Evolutionary conservation across 768 basidiomycete species (phyloP).

Genomic region (Leccinum longicurvipes): DNA sequence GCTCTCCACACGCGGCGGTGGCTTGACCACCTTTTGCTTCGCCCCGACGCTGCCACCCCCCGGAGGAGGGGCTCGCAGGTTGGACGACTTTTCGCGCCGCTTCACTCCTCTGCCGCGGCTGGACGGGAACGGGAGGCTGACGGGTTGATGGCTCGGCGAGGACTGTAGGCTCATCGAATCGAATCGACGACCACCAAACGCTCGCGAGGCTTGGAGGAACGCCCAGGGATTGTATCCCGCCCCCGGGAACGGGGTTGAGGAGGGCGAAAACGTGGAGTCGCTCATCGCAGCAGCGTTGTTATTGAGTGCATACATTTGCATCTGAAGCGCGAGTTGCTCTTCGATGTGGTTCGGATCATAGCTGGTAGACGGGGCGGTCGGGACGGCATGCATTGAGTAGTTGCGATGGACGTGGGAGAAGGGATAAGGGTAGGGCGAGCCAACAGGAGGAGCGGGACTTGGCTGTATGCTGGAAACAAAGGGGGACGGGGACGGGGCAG

Average conservation of each 20-base stretch:
- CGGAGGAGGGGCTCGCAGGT: conserved; percentile 28
- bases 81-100: conserved; percentile 40
- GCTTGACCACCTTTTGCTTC: conserved; percentile 43
- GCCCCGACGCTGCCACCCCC: neutral
- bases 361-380: conserved; percentile 38
- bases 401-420: conserved; percentile 69
- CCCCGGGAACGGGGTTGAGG: conserved; percentile 68
- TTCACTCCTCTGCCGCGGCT: conserved; percentile 45
- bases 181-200: conserved; percentile 43
- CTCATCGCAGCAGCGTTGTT: conserved; percentile 60
- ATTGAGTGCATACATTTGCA: conserved; percentile 73
- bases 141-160: conserved; percentile 33
- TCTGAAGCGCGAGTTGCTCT: conserved; percentile 70
- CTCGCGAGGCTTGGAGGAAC: conserved; percentile 56
- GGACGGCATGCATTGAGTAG: conserved; percentile 38
- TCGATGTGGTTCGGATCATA: conserved; percentile 51
- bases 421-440: conserved; percentile 79
- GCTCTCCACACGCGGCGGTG: conserved; percentile 76
- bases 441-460: conserved; percentile 54
- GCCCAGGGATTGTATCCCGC: conserved; percentile 70
- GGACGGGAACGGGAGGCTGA: conserved; percentile 46
- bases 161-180: conserved; percentile 56
- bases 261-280: conserved; percentile 76
- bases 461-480: conserved; percentile 51
- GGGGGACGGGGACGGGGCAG: conserved; percentile 72